Evolutionary conservation across 2,329 filamentous ascomycete species (phyloP).

Genomic region (Fusarium sulawesiense): DNA sequence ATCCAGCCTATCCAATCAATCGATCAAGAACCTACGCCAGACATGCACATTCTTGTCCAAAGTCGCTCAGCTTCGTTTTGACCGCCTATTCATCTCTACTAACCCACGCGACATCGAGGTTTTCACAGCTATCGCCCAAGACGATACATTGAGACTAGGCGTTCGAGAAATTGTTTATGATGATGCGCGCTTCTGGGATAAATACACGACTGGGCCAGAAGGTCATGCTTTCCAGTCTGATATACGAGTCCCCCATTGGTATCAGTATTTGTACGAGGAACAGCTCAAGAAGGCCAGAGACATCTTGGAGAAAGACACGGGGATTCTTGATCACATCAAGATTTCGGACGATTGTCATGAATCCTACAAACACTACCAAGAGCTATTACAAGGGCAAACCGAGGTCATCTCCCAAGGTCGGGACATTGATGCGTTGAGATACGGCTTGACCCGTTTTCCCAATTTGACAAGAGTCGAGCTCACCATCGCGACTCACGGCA

Average conservation of each 20-base stretch:
- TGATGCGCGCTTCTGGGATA: conserved; percentile 16
- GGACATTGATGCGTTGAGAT: conserved; percentile 49
- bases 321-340: neutral
- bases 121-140: conserved; percentile 26
- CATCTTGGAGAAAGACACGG: neutral
- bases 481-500: conserved; percentile 55
- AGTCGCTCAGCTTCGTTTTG: neutral
- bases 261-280: neutral
- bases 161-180: conserved; percentile 38
- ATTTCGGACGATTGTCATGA: neutral
- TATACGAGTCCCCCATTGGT: neutral
- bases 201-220: neutral
- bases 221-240: fast-evolving
- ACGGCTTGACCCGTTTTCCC: conserved; percentile 49
- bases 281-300: neutral
- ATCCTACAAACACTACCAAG: conserved; percentile 48
- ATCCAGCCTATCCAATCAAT: neutral
- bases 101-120: conserved; percentile 32
- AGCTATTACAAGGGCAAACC: conserved; percentile 50
- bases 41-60: neutral
- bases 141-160: conserved; percentile 14
- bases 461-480: conserved; percentile 52
- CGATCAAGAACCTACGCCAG: conserved; percentile 18
- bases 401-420: conserved; percentile 44
- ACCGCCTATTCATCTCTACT: conserved; percentile 34